These are phyloP conservation scores for Corylus heterophylla DNA, from an alignment of 306 rosid species.

Conservation along the genomic window DNA sequence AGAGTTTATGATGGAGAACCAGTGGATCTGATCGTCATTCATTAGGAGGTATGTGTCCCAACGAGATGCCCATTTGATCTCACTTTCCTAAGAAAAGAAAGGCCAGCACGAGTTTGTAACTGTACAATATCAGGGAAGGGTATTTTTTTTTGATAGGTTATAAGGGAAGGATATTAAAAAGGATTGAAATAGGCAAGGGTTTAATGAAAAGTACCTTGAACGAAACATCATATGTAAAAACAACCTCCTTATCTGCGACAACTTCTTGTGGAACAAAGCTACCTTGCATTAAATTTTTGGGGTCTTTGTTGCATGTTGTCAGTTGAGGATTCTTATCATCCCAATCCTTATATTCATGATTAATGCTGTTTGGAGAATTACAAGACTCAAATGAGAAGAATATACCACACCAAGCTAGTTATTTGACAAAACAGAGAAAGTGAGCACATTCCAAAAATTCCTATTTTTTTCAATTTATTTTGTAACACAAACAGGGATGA, in stretches of 20 bases:
- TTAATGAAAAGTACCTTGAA: conserved; percentile 62
- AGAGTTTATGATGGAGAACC: conserved; percentile 98
- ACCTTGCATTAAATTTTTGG: conserved; percentile 78
- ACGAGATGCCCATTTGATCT: conserved; percentile 98
- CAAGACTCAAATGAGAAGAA: conserved; percentile 21
- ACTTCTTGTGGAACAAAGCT: conserved; percentile 94
- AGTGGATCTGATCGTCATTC: conserved; percentile 99
- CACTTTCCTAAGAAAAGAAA: conserved; percentile 65
- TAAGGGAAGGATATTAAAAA: conserved; percentile 6
- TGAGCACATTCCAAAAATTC: conserved; percentile 11
- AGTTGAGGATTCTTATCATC: conserved; percentile 77
- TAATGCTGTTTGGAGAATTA: conserved; percentile 55
- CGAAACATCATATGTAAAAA: conserved; percentile 94
- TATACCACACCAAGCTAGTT: conserved; percentile 13
- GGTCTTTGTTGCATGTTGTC: conserved; percentile 90
- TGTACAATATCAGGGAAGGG: conserved; percentile 6
- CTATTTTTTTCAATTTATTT: not conserved
- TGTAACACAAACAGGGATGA: not conserved
- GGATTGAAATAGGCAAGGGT: conserved; percentile 14
- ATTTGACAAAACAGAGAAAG: conserved; percentile 17
- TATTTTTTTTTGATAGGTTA: not conserved
- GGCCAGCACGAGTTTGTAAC: conserved; percentile 21
- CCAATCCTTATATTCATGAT: conserved; percentile 90
- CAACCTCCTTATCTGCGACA: conserved; percentile 67
- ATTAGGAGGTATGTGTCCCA: conserved; percentile 99